These are phyloP conservation scores for Saccharomycopsis hybrid DNA, from an alignment of 1,139 yeast genomes.

Conservation along the genomic window DNA sequence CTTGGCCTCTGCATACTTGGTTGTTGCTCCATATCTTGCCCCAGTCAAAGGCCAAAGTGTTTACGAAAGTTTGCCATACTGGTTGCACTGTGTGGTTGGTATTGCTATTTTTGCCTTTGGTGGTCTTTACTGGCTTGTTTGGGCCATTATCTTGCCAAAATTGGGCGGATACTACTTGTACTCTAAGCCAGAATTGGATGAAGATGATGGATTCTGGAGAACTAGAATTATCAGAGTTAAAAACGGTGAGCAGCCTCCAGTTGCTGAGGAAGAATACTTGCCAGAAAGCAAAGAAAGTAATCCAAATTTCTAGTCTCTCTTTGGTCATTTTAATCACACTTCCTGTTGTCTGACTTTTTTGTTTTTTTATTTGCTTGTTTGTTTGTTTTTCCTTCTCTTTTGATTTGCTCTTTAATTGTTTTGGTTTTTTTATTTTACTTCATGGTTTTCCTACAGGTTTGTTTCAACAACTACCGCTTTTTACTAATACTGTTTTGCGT, in stretches of 20 bases:
- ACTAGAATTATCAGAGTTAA: conserved; percentile 43
- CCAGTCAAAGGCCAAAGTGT: conserved; percentile 63
- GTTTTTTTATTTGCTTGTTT: too few relatives aligned
- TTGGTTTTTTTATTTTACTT: too few relatives aligned
- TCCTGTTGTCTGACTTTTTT: too few relatives aligned
- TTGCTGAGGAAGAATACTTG: too few relatives aligned
- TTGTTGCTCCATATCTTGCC: conserved; percentile 78
- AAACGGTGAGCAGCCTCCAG: neutral
- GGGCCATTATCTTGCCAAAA: conserved; percentile 57
- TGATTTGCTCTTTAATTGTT: too few relatives aligned
- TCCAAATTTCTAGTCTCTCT: too few relatives aligned
- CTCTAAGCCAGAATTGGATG: conserved; percentile 56
- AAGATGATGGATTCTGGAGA: conserved; percentile 70
- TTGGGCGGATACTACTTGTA: conserved; percentile 52
- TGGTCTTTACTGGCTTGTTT: conserved; percentile 60
- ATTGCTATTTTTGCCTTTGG: conserved; percentile 76
- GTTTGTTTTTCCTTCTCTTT: too few relatives aligned
- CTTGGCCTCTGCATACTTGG: conserved; percentile 61
- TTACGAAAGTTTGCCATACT: conserved; percentile 65
- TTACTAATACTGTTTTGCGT: too few relatives aligned
- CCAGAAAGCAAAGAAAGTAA: too few relatives aligned
- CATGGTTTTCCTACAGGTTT: too few relatives aligned
- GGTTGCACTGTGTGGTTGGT: conserved; percentile 76
- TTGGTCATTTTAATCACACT: too few relatives aligned
- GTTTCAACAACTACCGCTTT: too few relatives aligned